Conservation (phyloP, 768 basidiomycete species). For the Cyathus striatus region DNA sequence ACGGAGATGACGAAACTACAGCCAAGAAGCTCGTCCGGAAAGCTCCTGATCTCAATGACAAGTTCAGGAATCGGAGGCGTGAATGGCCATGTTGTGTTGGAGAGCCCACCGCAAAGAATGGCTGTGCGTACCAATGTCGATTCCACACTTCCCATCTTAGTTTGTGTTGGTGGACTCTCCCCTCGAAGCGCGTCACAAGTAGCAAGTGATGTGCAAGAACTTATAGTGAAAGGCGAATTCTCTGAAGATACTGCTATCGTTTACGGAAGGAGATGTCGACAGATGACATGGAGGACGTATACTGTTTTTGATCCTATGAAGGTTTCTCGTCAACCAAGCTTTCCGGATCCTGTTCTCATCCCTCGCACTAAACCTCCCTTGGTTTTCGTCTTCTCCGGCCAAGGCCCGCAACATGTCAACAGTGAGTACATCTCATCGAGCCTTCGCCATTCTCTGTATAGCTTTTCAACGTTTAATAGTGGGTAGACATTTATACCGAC, state of each 20-base stretch:
- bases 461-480: constrained; percentile 13
- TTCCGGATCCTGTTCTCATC: constrained; percentile 20
- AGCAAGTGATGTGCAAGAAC: constrained; percentile 5
- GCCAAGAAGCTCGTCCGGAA: constrained; percentile 11
- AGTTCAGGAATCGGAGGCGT: constrained; percentile 41
- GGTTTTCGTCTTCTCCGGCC: constrained; percentile 23
- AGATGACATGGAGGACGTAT: constrained; percentile 26
- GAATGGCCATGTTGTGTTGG: constrained; percentile 35
- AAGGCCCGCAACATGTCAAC: constrained; percentile 17
- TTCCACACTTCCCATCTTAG: constrained; percentile 15
- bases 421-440: constrained; percentile 21
- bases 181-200: constrained; percentile 19
- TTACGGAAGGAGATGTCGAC: constrained; percentile 22
- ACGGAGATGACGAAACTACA: constrained; percentile 17
- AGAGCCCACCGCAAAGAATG: constrained; percentile 30
- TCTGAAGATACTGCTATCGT: constrained; percentile 7
- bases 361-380: constrained; percentile 21
- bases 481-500: constrained; percentile 20
- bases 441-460: neutral
- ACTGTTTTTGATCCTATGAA: constrained; percentile 26
- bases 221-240: neutral
- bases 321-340: constrained; percentile 20
- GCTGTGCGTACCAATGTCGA: neutral
- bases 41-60: constrained; percentile 31
- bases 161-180: constrained; percentile 31